Base-by-base conservation (phyloP, 768 basidiomycete species). In the Serpula lacrymans region DNA sequence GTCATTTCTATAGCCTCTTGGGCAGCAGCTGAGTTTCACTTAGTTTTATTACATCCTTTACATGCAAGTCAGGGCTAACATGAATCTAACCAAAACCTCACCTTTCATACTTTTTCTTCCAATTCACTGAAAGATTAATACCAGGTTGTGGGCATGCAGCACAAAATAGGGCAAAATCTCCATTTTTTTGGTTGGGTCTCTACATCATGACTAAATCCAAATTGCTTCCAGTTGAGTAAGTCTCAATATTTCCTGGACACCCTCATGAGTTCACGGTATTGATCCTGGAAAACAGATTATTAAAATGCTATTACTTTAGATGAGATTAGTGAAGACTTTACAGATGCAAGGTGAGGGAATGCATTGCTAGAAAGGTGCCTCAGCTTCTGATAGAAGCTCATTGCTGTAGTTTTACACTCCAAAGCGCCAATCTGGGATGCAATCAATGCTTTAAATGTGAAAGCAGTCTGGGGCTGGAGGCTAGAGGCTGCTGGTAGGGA, bases 111-210 rank as follows among this genome's bases (percentile, higher is more conserved):
- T 48, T 39, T 3, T 31, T 7, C 13, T 46, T 25, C 60, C 60
- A 62, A 20, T 53, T 18, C 1, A 23, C 20, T 3, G 54, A 53
- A 3, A 61, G 18, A 33, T 64, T 64, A 12, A 55, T 37, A 0
- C 45, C 48, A 0, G 54, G 54, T 28, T 59, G 59, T 0, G 54
- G 60, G 34, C 63, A 64, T 3, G 54, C 47, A 0, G 54, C 41
- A 29, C 59, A 64, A 22, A 58, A 61, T 57, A 5, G 46, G 22
- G 35, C 44, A 48, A 42, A 34, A 11, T 34, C 36, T 14, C 46
- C 46, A n/a, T 16, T 23, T 18, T 14, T 29, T 37, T 17, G 46
- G 42, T 6, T 9, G 1, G 3, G 3, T 8, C 14, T 39, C 24
- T n/a, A 9, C 23, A 17, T 52, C 43, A 26, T 51, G 50, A 6